Percentiles rank a stretch among this genome's conserved stretches.
Conservation (phyloP, 495 filamentous ascomycete genomes). For the Friedmanniomyces endolithicus region DNA sequence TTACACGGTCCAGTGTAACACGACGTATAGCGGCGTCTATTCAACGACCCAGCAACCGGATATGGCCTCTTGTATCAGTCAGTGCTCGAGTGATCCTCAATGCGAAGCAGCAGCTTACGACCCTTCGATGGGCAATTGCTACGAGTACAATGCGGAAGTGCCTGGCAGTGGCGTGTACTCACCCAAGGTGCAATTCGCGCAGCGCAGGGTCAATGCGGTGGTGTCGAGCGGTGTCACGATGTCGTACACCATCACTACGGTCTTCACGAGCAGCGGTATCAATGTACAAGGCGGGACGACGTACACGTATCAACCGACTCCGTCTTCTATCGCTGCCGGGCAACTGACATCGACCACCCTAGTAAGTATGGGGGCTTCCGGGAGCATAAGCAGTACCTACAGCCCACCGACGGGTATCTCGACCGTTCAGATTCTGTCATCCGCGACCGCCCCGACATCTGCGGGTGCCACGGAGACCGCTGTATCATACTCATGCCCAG, state of each 20-base stretch:
- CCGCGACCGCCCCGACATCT: background rate
- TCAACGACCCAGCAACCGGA: background rate
- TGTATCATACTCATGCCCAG: background rate
- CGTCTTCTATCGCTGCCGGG: background rate
- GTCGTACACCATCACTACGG: background rate
- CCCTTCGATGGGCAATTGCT: background rate
- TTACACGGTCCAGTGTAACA: conserved; percentile 7
- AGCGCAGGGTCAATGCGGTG: background rate
- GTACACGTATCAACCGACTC: background rate
- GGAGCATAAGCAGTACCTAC: background rate
- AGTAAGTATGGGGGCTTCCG: background rate
- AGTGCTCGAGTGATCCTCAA: background rate
- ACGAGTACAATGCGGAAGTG: conserved; percentile 3
- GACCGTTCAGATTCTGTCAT: background rate
- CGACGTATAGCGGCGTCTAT: conserved; percentile 3
- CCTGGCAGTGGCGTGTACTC: background rate
- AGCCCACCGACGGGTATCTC: background rate
- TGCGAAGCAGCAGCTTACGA: conserved; percentile 4
- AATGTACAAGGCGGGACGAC: background rate
- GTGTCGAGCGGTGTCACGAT: background rate
- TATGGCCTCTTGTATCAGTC: conserved; percentile 3
- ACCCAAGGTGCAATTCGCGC: conserved; percentile 1
- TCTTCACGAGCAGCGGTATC: background rate
- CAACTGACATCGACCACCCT: background rate
- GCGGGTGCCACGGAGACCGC: background rate